These are phyloP conservation scores for Pyrenochaeta sp. DNA, from an alignment of 2,329 filamentous ascomycete species.

Conservation along the genomic window DNA sequence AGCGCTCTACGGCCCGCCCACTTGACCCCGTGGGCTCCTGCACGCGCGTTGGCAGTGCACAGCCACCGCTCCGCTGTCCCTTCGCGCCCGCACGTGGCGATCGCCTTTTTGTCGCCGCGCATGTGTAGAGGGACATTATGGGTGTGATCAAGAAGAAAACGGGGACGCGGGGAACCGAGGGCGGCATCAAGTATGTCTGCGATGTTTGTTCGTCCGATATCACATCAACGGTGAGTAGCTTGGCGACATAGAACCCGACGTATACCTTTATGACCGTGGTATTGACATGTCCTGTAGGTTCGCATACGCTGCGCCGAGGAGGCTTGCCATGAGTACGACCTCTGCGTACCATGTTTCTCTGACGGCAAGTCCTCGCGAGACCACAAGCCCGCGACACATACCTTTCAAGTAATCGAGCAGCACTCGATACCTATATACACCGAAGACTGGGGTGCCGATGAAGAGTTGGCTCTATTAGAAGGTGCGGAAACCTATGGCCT, in stretches of 20 bases:
- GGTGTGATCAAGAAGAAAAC: constrained; percentile 97
- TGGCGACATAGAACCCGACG: background rate
- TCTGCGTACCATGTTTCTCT: constrained; percentile 94
- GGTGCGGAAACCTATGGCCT: constrained; percentile 95
- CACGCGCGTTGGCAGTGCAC: constrained; percentile 28
- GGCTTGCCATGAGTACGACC: constrained; percentile 90
- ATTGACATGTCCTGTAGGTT: constrained; percentile 66
- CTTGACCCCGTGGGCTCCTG: constrained; percentile 7
- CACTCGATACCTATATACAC: constrained; percentile 98
- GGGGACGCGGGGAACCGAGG: constrained; percentile 82
- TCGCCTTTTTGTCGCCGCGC: constrained; percentile 16
- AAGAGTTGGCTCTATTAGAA: constrained; percentile 91
- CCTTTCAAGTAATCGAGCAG: constrained; percentile 94
- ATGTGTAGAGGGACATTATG: constrained; percentile 63
- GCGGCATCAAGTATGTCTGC: constrained; percentile 85
- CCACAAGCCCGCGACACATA: constrained; percentile 86
- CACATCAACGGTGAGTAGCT: constrained; percentile 82
- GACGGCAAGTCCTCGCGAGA: constrained; percentile 81
- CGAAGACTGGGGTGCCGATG: constrained; percentile 94
- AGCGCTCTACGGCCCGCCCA: constrained; percentile 3
- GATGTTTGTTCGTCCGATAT: constrained; percentile 97
- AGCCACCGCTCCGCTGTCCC: constrained; percentile 31
- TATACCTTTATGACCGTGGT: background rate
- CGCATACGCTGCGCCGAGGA: constrained; percentile 85
- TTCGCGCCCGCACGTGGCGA: constrained; percentile 12